Evolutionary conservation across 805 yeast species (phyloP).

Genomic region (Lachancea dasiensis): DNA sequence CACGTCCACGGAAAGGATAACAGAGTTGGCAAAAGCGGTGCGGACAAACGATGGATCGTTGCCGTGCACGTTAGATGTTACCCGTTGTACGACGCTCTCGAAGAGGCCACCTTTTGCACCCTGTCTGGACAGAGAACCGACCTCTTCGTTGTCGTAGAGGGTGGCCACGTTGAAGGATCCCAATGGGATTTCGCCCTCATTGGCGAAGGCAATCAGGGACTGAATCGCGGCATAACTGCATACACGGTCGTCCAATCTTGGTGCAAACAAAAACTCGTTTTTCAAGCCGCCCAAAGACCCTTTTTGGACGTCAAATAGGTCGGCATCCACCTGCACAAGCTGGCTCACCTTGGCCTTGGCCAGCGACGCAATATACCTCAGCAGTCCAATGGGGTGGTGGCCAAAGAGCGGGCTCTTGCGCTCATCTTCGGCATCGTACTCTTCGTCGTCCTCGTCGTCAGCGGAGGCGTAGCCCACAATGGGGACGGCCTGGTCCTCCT

Average conservation of each 20-base stretch:
- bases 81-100: slow-evolving; percentile 58
- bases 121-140: slow-evolving; percentile 73
- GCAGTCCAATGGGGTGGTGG: slow-evolving; percentile 58
- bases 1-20: slow-evolving; percentile 79
- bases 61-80: slow-evolving; percentile 30
- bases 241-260: slow-evolving; percentile 79
- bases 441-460: slow-evolving; percentile 29
- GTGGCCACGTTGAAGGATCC: slow-evolving; percentile 53
- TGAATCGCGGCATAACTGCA: slow-evolving; percentile 69
- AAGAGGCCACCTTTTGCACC: slow-evolving; percentile 78
- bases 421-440: slow-evolving; percentile 54
- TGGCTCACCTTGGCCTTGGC: slow-evolving; percentile 56
- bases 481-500: slow-evolving; percentile 74
- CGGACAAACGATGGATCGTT: slow-evolving; percentile 28
- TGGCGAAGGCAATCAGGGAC: slow-evolving; percentile 47
- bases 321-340: slow-evolving; percentile 66
- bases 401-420: slow-evolving; percentile 59
- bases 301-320: slow-evolving; percentile 74
- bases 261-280: slow-evolving; percentile 71
- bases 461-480: slow-evolving; percentile 52
- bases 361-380: slow-evolving; percentile 61
- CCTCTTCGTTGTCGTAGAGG: slow-evolving; percentile 74
- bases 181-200: slow-evolving; percentile 35
- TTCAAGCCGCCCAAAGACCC: slow-evolving; percentile 74
- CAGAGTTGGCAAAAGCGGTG: slow-evolving; percentile 62